These are phyloP conservation scores for Aspergillus neoniger DNA, from an alignment of 2,329 filamentous ascomycete genomes.

Conservation along the genomic window DNA sequence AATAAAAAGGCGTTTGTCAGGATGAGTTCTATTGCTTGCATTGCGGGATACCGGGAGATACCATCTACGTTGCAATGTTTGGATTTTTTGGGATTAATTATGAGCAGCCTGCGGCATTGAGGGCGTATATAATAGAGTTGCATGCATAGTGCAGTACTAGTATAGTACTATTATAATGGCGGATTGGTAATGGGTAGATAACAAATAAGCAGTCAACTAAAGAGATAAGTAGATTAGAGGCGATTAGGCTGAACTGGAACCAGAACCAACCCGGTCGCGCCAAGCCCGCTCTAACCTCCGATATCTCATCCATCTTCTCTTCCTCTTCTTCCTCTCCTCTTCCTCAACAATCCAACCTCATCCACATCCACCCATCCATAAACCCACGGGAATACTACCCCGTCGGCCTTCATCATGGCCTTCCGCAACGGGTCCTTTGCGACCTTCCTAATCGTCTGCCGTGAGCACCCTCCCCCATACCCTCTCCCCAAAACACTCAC, in stretches of 20 bases:
- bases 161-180: no score
- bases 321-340: constrained; percentile 11
- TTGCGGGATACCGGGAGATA: constrained; percentile 35
- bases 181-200: not conserved
- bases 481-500: constrained; percentile 7
- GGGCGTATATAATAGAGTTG: not conserved
- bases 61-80: constrained; percentile 27
- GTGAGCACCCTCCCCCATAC: constrained; percentile 55
- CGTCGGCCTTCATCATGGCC: constrained; percentile 32
- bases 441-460: constrained; percentile 94
- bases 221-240: not conserved
- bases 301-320: not conserved
- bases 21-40: constrained; percentile 25
- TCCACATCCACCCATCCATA: not conserved
- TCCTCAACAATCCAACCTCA: not conserved
- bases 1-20: not conserved
- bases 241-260: not conserved
- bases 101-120: not conserved
- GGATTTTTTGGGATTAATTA: not conserved
- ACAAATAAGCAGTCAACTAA: no score
- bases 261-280: not conserved
- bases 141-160: no score
- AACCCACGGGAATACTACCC: not conserved
- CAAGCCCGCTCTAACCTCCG: not conserved
- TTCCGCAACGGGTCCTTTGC: constrained; percentile 69